These are phyloP conservation scores for Raphanus hybrid DNA, from an alignment of 441 rosid genomes.

Conservation along the genomic window DNA sequence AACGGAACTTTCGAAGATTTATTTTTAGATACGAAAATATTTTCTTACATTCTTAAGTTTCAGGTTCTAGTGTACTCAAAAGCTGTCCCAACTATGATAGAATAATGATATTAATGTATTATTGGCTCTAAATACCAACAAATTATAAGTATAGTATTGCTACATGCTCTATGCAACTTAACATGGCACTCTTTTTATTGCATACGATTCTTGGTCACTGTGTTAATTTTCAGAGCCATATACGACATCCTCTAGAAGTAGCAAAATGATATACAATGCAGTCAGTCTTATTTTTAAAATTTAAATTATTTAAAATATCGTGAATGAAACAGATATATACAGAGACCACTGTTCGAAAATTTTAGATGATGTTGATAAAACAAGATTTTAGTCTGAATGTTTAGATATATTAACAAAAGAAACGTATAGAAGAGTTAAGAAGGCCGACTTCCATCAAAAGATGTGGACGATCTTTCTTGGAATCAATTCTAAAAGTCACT, in stretches of 20 bases:
- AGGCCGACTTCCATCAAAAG: background rate
- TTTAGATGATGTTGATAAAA: background rate
- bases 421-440: background rate
- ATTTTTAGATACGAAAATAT: constrained; percentile 24
- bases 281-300: background rate
- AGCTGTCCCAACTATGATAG: constrained; percentile 15
- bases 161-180: constrained; percentile 26
- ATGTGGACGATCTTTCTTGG: background rate
- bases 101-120: constrained; percentile 8
- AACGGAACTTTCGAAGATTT: constrained; percentile 40
- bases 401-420: background rate
- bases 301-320: background rate
- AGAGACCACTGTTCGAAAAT: background rate
- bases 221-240: constrained; percentile 10
- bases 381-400: background rate
- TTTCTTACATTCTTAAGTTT: constrained; percentile 18
- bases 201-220: constrained; percentile 31
- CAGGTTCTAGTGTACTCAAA: constrained; percentile 31
- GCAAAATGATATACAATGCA: background rate
- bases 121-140: background rate
- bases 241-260: constrained; percentile 3
- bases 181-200: constrained; percentile 17
- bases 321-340: background rate
- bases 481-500: background rate
- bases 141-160: background rate